phyloP scores from a whole-genome alignment of 176 grass and related monocot genomes.

The Aegilops bicornis region DNA sequence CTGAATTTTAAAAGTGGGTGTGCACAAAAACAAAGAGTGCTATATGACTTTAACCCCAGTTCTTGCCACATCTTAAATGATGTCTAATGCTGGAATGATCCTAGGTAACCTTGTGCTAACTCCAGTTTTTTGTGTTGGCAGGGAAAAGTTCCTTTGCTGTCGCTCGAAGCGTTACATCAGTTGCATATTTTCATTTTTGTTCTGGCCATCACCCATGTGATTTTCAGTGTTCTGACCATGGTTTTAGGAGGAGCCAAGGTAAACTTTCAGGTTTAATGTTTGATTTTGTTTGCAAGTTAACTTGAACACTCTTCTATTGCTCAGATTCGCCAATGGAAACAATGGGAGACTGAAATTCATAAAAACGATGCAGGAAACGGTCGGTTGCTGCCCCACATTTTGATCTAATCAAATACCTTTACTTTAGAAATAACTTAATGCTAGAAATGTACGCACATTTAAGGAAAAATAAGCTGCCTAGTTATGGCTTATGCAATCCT shows the following conservation, averaged over 20 bases:
- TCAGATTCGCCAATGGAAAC: constrained; percentile 91
- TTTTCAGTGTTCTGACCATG: constrained; percentile 82
- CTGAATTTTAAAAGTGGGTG: not conserved
- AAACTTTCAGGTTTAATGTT: not conserved
- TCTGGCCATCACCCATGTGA: constrained; percentile 78
- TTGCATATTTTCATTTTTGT: constrained; percentile 97
- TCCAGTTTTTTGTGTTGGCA: constrained; percentile 26
- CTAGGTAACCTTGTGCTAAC: not conserved
- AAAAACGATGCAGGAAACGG: constrained; percentile 55
- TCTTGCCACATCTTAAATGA: not conserved
- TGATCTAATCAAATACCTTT: not conserved
- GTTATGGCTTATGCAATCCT: not conserved
- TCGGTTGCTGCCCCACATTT: constrained; percentile 29
- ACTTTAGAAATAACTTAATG: not conserved
- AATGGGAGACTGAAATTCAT: constrained; percentile 76
- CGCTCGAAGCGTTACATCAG: constrained; percentile 80
- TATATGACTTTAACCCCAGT: not conserved
- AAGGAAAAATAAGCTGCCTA: not conserved
- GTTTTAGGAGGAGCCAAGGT: constrained; percentile 78
- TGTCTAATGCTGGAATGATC: not conserved
- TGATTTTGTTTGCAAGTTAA: not conserved
- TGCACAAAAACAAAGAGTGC: not conserved
- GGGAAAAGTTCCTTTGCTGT: constrained; percentile 70
- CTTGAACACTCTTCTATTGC: not conserved
- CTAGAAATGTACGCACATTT: not conserved